Conservation (phyloP, 352 stramenopile species). For the Pelagophyceae sp. region DNA sequence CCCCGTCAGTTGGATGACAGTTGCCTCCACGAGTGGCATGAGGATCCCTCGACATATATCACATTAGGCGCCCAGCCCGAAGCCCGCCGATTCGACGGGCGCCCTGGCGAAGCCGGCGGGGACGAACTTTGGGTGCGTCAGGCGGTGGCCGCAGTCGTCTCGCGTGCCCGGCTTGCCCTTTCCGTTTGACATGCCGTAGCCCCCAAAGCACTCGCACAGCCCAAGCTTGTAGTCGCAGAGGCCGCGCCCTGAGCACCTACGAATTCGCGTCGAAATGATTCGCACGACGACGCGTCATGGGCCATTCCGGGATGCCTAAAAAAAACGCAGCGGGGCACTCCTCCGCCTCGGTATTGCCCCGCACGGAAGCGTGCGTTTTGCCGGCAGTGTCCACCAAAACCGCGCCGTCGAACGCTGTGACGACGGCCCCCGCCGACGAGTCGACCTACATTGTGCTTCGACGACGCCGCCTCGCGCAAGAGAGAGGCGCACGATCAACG, state of each 20-base stretch:
- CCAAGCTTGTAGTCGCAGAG: slow-evolving; percentile 30
- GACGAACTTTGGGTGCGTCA: no score
- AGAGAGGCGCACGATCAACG: background rate
- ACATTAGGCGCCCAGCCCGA: no score
- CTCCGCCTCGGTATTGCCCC: no score
- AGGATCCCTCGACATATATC: no score
- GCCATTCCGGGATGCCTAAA: no score
- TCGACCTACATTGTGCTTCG: background rate
- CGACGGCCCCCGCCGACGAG: background rate
- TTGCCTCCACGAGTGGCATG: no score
- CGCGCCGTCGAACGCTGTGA: background rate
- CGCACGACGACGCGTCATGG: no score
- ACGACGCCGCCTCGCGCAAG: background rate
- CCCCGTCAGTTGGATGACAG: no score
- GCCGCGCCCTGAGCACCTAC: slow-evolving; percentile 32
- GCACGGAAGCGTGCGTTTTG: background rate
- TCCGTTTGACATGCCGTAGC: slow-evolving; percentile 28
- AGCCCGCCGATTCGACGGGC: no score
- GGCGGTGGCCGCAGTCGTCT: slow-evolving; percentile 16
- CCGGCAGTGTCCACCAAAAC: background rate
- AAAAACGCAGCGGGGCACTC: no score
- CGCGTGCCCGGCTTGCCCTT: slow-evolving; percentile 5
- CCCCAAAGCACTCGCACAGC: slow-evolving; percentile 33
- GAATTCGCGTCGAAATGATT: no score
- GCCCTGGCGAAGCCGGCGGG: no score